A percentile compares a stretch with the other conserved stretches of the same genome.
Evolutionary conservation across 2,329 filamentous ascomycete genomes (phyloP).

Genomic region (Pochonia chlamydosporia): DNA sequence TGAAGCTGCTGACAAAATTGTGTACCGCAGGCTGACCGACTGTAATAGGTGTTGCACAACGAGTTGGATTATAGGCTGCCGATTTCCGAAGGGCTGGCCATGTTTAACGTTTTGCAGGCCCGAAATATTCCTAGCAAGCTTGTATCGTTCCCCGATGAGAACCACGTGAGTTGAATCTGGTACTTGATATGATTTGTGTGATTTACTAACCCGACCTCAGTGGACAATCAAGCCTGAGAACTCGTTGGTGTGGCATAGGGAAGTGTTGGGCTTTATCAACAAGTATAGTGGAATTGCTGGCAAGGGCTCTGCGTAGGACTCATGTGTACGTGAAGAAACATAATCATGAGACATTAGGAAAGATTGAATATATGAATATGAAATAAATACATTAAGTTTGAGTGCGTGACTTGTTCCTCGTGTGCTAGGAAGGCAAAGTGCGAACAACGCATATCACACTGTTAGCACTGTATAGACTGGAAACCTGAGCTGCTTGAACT

Average conservation of each 20-base stretch:
- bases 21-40: conserved; percentile 8
- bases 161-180: conserved; percentile 38
- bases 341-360: background rate
- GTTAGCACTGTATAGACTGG: too few species aligned
- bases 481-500: too few species aligned
- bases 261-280: conserved; percentile 75
- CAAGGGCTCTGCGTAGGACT: background rate
- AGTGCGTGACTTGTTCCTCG: too few species aligned
- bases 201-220: conserved; percentile 25
- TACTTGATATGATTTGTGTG: too few species aligned
- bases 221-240: conserved; percentile 93
- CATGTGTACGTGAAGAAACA: background rate
- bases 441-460: too few species aligned
- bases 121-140: conserved; percentile 71
- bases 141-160: conserved; percentile 73
- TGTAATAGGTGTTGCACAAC: conserved; percentile 62
- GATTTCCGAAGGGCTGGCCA: conserved; percentile 75
- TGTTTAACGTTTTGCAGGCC: conserved; percentile 81
- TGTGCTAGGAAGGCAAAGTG: too few species aligned
- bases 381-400: too few species aligned
- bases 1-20: background rate
- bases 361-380: background rate
- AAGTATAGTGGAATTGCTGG: conserved; percentile 46
- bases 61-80: conserved; percentile 86
- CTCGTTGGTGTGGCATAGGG: conserved; percentile 80